A percentile compares a stretch with the other conserved stretches of the same genome.
Conservation (phyloP, 805 yeast genomes). For the Candida sonorensis region DNA sequence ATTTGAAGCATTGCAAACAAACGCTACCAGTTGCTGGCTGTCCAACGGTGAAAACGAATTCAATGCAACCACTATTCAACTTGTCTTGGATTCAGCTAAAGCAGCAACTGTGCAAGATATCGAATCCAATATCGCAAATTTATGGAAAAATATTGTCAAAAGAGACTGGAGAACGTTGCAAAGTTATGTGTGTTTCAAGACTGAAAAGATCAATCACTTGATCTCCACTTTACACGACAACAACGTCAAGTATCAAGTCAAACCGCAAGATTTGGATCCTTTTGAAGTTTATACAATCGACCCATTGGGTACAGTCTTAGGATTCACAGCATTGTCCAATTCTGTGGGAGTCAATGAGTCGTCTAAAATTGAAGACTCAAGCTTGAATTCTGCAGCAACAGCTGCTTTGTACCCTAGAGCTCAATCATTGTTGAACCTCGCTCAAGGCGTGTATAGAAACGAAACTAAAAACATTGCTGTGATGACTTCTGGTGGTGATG, state of each 20-base stretch:
- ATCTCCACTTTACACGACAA: conserved; percentile 28
- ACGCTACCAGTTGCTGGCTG: too few relatives aligned
- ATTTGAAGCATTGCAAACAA: conserved; percentile 25
- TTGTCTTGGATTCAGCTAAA: conserved; percentile 18
- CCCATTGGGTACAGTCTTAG: conserved; percentile 78
- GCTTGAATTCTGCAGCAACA: too few relatives aligned
- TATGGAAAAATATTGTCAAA: conserved; percentile 21
- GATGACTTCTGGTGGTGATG: conserved; percentile 80
- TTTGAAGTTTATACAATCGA: conserved; percentile 71
- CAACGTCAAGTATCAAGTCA: conserved; percentile 40
- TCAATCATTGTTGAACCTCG: not conserved
- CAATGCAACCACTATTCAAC: conserved; percentile 17
- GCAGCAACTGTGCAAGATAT: conserved; percentile 22
- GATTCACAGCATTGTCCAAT: conserved; percentile 61
- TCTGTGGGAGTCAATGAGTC: conserved; percentile 36
- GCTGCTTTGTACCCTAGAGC: not conserved
- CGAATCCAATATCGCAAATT: conserved; percentile 20
- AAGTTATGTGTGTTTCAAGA: conserved; percentile 39
- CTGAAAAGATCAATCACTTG: conserved; percentile 33
- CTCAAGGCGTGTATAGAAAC: not conserved
- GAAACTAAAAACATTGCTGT: conserved; percentile 51
- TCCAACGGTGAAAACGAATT: conserved; percentile 19
- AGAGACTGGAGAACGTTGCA: conserved; percentile 48
- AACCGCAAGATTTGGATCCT: conserved; percentile 71
- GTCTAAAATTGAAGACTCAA: too few relatives aligned